phyloP scores from a whole-genome alignment of 129 eudicot genomes.

The Kitagawia praeruptora region DNA sequence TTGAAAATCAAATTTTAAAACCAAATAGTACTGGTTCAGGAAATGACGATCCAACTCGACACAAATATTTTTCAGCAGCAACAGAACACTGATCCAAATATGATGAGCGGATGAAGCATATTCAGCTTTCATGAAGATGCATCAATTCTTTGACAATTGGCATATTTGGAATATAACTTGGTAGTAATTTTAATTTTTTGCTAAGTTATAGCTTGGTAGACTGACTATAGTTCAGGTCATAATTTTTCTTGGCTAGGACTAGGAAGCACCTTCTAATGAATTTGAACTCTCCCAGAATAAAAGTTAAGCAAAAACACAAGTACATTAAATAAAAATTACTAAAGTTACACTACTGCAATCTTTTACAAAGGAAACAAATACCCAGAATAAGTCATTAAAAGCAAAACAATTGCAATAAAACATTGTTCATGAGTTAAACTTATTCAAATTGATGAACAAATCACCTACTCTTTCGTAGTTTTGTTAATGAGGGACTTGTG shows the following conservation, averaged over 20 bases:
- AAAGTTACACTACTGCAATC: background rate
- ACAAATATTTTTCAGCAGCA: background rate
- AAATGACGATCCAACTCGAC: background rate
- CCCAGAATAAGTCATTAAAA: background rate
- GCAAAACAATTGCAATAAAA: background rate
- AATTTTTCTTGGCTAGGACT: background rate
- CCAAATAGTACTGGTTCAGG: no score
- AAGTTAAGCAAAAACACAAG: background rate
- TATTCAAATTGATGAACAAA: background rate
- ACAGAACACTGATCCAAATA: background rate
- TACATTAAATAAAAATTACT: background rate
- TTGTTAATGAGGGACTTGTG: conserved; percentile 11
- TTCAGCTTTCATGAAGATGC: no score
- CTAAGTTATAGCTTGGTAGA: background rate
- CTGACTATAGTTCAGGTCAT: background rate
- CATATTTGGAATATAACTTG: background rate
- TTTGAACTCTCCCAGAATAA: background rate
- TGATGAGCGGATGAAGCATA: background rate
- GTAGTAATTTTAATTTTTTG: no score
- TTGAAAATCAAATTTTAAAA: no score
- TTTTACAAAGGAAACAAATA: background rate
- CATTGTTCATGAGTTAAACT: background rate
- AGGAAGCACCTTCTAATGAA: background rate
- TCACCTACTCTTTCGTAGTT: background rate
- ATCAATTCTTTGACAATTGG: no score